These are phyloP conservation scores for Lindgomyces ingoldianus DNA, from an alignment of 495 filamentous ascomycete genomes.

Conservation along the genomic window DNA sequence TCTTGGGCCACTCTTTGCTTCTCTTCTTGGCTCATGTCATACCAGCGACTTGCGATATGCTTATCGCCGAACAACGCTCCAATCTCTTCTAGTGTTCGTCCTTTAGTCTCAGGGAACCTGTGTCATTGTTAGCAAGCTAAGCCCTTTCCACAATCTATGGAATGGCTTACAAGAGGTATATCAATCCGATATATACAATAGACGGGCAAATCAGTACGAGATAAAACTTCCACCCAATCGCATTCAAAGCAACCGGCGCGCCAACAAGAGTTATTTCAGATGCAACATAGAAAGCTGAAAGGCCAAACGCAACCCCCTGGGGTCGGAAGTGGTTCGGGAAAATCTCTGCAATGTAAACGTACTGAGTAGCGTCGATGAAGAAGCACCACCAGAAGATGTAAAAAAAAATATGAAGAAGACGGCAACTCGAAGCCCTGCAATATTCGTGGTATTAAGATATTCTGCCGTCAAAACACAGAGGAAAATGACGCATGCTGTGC, in stretches of 20 bases:
- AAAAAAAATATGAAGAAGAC: constrained; percentile 54
- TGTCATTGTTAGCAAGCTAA: not conserved
- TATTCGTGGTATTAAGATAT: constrained; percentile 50
- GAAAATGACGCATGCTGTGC: constrained; percentile 46
- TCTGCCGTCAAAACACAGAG: constrained; percentile 49
- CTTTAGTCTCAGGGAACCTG: constrained; percentile 38
- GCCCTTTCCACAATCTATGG: not conserved
- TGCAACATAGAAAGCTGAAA: constrained; percentile 50
- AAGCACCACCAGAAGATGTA: constrained; percentile 52
- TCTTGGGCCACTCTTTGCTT: constrained; percentile 29
- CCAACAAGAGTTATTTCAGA: constrained; percentile 46
- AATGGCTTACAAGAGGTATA: constrained; percentile 36
- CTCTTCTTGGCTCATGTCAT: constrained; percentile 34
- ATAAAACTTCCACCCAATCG: constrained; percentile 53
- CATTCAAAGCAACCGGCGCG: constrained; percentile 51
- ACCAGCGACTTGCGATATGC: constrained; percentile 26
- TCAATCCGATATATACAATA: constrained; percentile 40
- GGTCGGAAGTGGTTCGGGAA: constrained; percentile 55
- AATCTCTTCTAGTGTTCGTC: constrained; percentile 37
- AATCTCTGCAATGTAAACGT: constrained; percentile 55
- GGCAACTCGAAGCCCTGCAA: constrained; percentile 50
- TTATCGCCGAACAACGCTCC: constrained; percentile 35
- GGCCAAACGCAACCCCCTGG: constrained; percentile 52
- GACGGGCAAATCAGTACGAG: constrained; percentile 54
- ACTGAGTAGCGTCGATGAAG: constrained; percentile 56